Conservation (phyloP, 2,329 filamentous ascomycete genomes). For the Cladosporium oxysporum region DNA sequence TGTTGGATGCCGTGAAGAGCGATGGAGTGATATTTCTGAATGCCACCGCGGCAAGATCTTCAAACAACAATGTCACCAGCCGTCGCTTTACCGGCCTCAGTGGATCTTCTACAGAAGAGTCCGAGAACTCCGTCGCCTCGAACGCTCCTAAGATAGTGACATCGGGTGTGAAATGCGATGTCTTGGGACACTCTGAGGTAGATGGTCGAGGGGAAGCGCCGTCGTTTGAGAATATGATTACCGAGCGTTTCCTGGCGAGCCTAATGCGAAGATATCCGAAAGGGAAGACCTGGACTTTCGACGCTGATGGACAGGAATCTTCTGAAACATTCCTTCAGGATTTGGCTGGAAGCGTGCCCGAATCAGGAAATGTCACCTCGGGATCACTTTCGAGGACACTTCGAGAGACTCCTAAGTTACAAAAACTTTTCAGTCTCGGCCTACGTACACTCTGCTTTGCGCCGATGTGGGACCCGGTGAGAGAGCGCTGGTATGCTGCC, state of each 20-base stretch:
- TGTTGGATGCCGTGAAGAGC: slow-evolving; percentile 51
- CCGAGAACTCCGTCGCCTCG: neutral
- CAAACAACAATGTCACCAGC: neutral
- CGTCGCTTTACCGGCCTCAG: neutral
- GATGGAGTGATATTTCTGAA: slow-evolving; percentile 52
- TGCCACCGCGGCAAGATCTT: slow-evolving; percentile 29
- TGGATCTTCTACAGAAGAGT: neutral
- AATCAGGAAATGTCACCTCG: neutral
- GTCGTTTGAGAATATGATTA: slow-evolving; percentile 18
- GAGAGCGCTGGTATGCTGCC: slow-evolving; percentile 36
- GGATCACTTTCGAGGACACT: neutral
- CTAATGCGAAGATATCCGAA: slow-evolving; percentile 28
- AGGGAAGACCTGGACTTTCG: slow-evolving; percentile 33
- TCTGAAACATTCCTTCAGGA: neutral
- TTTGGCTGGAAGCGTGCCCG: neutral
- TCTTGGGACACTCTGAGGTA: slow-evolving; percentile 19
- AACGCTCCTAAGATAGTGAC: neutral
- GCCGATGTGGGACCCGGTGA: slow-evolving; percentile 54
- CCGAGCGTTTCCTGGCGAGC: slow-evolving; percentile 25
- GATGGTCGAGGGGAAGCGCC: neutral
- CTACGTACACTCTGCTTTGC: slow-evolving; percentile 53
- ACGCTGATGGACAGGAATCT: slow-evolving; percentile 18
- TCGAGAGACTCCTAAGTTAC: slow-evolving; percentile 30
- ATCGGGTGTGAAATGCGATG: neutral
- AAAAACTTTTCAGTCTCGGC: slow-evolving; percentile 43